Evolutionary conservation across 805 yeast genomes (phyloP).

Genomic region (Lachancea fermentati): DNA sequence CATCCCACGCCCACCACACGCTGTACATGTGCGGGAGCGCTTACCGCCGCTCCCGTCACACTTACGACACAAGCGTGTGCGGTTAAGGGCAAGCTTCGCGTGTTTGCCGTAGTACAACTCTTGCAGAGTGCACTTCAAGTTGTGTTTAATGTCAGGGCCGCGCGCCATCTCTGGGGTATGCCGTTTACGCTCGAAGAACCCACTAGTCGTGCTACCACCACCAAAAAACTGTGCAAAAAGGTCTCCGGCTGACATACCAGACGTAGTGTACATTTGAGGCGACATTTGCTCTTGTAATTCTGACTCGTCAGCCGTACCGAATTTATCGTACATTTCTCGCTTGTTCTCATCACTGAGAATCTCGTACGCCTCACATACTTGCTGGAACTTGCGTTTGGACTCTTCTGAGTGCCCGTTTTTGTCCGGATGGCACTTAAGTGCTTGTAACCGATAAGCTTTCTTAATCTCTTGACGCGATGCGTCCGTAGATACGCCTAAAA

Average conservation of each 20-base stretch:
- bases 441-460: constrained; percentile 48
- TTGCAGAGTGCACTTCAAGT: constrained; percentile 44
- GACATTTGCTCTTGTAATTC: too few relatives aligned
- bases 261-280: too few relatives aligned
- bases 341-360: constrained; percentile 43
- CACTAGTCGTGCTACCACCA: constrained; percentile 9
- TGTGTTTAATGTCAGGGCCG: constrained; percentile 55
- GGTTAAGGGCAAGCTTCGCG: constrained; percentile 49
- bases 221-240: constrained; percentile 29
- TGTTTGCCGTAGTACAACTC: constrained; percentile 57
- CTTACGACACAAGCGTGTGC: constrained; percentile 41
- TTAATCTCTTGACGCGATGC: constrained; percentile 46
- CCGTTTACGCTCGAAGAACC: constrained; percentile 1
- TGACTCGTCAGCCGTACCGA: constrained; percentile 35
- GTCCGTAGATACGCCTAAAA: constrained; percentile 45
- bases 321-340: constrained; percentile 46
- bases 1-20: constrained; percentile 42
- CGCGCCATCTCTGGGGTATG: neutral
- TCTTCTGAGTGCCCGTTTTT: constrained; percentile 46
- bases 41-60: constrained; percentile 53
- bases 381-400: constrained; percentile 51
- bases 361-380: constrained; percentile 62
- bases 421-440: constrained; percentile 61
- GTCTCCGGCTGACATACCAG: constrained; percentile 25
- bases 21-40: constrained; percentile 27